Evolutionary conservation across 768 basidiomycete species (phyloP).

Genomic region (Amanita rubescens): DNA sequence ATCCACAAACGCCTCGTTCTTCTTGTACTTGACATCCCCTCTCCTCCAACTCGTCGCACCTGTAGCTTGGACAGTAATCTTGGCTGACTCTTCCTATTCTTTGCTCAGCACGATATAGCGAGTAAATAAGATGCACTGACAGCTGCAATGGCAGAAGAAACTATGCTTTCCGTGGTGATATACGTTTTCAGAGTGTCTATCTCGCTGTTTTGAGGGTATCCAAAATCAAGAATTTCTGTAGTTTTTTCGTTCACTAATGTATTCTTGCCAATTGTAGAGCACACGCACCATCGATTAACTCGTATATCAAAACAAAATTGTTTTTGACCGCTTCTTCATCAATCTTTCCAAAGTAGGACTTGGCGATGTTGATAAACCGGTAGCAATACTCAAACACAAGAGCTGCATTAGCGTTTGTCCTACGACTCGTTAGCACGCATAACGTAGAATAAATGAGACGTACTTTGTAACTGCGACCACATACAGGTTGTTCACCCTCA

Average conservation of each 20-base stretch:
- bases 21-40: conserved; percentile 96
- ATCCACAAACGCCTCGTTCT: conserved; percentile 99
- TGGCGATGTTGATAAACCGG: conserved; percentile 89
- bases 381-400: conserved; percentile 98
- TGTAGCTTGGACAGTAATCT: conserved; percentile 95
- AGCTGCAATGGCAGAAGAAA: conserved; percentile 76
- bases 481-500: conserved; percentile 91
- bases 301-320: conserved; percentile 98
- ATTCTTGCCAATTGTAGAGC: neutral
- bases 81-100: conserved; percentile 87
- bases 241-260: too few species aligned
- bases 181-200: conserved; percentile 96
- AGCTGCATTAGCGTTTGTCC: conserved; percentile 95
- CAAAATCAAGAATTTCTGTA: conserved; percentile 97
- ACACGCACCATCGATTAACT: conserved; percentile 88
- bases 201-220: conserved; percentile 98
- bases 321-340: conserved; percentile 99
- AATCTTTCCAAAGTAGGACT: conserved; percentile 96
- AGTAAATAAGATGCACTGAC: conserved; percentile 34
- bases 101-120: conserved; percentile 1
- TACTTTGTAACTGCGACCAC: conserved; percentile 95
- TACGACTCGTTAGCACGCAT: conserved; percentile 20
- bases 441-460: conserved; percentile 15
- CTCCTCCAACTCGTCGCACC: conserved; percentile 95
- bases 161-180: conserved; percentile 95